These are phyloP conservation scores for Vararia minispora DNA, from an alignment of 768 basidiomycete species.

Conservation along the genomic window DNA sequence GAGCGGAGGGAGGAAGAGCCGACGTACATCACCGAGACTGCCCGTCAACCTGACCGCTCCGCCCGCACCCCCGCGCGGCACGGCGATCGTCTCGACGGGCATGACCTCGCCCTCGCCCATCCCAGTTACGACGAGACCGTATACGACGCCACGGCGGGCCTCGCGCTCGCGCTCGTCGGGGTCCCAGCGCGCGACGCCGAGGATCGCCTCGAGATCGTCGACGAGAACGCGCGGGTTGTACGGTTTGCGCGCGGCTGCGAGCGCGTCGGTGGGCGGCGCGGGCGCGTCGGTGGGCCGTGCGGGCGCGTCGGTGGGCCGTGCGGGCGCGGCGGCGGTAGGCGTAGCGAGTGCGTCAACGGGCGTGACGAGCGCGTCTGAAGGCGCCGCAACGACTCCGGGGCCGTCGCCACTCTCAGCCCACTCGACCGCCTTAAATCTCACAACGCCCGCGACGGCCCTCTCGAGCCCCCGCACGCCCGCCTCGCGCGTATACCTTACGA, in stretches of 20 bases:
- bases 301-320: constrained; percentile 1
- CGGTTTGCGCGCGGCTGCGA: constrained; percentile 16
- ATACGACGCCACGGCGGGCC: constrained; percentile 66
- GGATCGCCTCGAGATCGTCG: constrained; percentile 69
- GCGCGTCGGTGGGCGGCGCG: constrained; percentile 7
- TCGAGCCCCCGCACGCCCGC: constrained; percentile 90
- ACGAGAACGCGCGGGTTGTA: constrained; percentile 56
- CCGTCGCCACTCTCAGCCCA: too few relatives aligned
- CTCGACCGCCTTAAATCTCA: constrained; percentile 86
- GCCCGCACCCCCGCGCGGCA: constrained; percentile 69
- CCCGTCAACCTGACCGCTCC: constrained; percentile 75
- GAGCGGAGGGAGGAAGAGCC: not conserved
- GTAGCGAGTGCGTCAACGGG: constrained; percentile 31
- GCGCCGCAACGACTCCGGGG: too few relatives aligned
- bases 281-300: constrained; percentile 1
- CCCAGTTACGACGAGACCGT: constrained; percentile 81
- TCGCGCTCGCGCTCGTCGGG: constrained; percentile 70
- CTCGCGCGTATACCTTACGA: constrained; percentile 88
- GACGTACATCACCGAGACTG: constrained; percentile 62
- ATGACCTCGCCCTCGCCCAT: constrained; percentile 79
- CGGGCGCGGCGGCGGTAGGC: constrained; percentile 8
- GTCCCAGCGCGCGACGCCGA: constrained; percentile 75
- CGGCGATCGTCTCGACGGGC: constrained; percentile 71
- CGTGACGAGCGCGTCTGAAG: too few relatives aligned
- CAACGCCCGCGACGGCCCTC: constrained; percentile 78